Base-by-base conservation (phyloP, 2,329 filamentous ascomycete genomes). In the Pleochaeta shiraiana region DNA sequence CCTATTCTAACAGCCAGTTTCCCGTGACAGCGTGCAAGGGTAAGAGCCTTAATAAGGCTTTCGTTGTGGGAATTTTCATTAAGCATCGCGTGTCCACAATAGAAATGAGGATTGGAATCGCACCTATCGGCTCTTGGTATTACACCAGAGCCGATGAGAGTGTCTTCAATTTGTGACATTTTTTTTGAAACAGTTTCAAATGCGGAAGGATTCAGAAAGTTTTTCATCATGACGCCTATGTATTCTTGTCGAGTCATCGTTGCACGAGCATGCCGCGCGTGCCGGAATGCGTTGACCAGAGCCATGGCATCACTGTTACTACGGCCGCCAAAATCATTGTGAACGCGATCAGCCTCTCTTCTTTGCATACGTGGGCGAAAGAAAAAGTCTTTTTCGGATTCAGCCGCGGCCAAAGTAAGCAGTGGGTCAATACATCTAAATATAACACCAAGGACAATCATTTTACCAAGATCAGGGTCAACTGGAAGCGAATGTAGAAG, bases 361-460 rank as follows among this genome's bases (percentile, higher is more conserved):
- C 90, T 82, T 72, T 84, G 88, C 39, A 90, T 85, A 12, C 84
- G 81, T 0, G 90, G 89, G 0, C 86, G 86, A 1, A 92, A 73
- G 72, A 96, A 96, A 0, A 91, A 90, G 68, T 84, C 88, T 69
- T 83, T 84, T 26, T 86, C 85, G 64, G 88, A 93, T n/a, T 96
- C 79, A 37, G 95, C 91, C 12, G 90, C 86, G 1, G 91, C 88
- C 65, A 96, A 88, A 3, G 87, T 90, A 65, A 97, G 79, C 68
- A 87, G 89, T 63, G 92, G 84, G 70, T 95, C 90, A 12, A 97
- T 79, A 70, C 91, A 96, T 50, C 88, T 87, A 70, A 97, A 96
- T 55, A 93, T 90, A 16, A 89, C 87, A 9, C 92, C 93, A 71
- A 93, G 95, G 3, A 98, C 87, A 79, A 97, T 87, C 57, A 98